phyloP scores from a whole-genome alignment of 129 eudicot genomes.

The Erigeron canadensis region DNA sequence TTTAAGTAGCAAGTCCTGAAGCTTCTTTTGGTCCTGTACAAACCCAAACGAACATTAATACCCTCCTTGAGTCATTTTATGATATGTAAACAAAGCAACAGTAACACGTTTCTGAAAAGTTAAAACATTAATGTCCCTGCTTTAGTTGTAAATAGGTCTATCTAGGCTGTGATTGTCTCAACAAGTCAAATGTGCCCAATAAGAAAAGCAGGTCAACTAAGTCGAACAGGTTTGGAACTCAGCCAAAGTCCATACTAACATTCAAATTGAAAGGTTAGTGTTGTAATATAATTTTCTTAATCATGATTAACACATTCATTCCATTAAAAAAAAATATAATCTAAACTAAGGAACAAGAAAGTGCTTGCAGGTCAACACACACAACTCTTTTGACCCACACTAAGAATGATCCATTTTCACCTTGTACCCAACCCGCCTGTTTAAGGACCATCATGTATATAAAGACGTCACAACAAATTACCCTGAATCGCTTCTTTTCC shows the following conservation, averaged over 20 bases:
- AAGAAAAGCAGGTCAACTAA: background rate
- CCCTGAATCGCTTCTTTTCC: constrained; percentile 74
- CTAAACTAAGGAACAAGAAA: background rate
- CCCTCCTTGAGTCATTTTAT: background rate
- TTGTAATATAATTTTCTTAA: background rate
- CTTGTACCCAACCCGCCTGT: background rate
- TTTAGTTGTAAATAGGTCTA: background rate
- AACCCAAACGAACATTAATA: constrained; percentile 14
- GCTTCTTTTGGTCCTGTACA: constrained; percentile 79
- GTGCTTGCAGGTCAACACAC: background rate
- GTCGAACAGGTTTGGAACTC: background rate
- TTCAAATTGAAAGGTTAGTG: background rate
- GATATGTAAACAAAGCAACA: background rate
- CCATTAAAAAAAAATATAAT: background rate
- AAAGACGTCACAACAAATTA: constrained; percentile 28
- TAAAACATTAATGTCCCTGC: background rate
- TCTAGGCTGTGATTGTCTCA: background rate
- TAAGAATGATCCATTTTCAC: background rate
- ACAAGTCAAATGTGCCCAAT: background rate
- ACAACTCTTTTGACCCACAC: background rate
- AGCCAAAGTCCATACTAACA: background rate
- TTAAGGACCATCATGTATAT: background rate
- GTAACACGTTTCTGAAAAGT: background rate
- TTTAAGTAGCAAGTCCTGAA: constrained; percentile 68
- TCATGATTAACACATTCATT: background rate